A percentile compares a stretch with the other conserved stretches of the same genome.
Conservation (phyloP, 495 filamentous ascomycete species). For the Parathielavia hyrcaniae region DNA sequence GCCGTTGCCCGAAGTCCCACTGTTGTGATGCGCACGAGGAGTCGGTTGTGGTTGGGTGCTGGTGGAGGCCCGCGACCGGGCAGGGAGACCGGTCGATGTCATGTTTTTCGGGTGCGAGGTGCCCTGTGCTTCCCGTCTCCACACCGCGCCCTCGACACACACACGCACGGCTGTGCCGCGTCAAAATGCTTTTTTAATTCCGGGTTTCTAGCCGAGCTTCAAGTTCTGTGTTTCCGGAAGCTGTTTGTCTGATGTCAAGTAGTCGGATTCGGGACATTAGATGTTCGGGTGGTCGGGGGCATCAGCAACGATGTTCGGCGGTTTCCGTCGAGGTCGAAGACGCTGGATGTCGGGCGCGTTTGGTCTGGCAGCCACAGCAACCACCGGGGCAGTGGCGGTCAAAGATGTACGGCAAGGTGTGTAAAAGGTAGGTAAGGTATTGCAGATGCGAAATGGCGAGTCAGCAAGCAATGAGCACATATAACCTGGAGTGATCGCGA, state of each 20-base stretch:
- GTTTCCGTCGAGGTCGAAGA: not conserved
- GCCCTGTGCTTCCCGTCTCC: slow-evolving; percentile 8
- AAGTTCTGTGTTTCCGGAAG: not conserved
- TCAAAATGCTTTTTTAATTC: slow-evolving; percentile 4
- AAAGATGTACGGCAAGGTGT: not conserved
- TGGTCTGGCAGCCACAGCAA: not conserved
- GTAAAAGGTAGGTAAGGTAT: not conserved
- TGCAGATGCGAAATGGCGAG: not conserved
- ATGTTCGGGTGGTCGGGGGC: not conserved
- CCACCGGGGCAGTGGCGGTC: not conserved
- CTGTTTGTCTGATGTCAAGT: not conserved
- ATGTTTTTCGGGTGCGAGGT: slow-evolving; percentile 12
- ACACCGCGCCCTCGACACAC: slow-evolving; percentile 9
- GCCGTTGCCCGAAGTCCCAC: not conserved
- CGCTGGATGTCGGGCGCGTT: slow-evolving; percentile 4
- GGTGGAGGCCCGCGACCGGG: slow-evolving; percentile 11
- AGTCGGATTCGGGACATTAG: slow-evolving; percentile 3
- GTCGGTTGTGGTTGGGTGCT: slow-evolving; percentile 14
- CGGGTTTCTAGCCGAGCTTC: not conserved
- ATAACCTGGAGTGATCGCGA: too few relatives aligned
- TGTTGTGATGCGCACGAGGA: slow-evolving; percentile 5
- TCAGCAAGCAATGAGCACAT: not conserved
- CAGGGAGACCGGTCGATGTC: slow-evolving; percentile 15
- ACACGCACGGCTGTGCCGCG: slow-evolving; percentile 2
- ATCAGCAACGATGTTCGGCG: slow-evolving; percentile 1